Evolutionary conservation across 2,329 filamentous ascomycete species (phyloP).

Genomic region (Fusarium vanettenii): DNA sequence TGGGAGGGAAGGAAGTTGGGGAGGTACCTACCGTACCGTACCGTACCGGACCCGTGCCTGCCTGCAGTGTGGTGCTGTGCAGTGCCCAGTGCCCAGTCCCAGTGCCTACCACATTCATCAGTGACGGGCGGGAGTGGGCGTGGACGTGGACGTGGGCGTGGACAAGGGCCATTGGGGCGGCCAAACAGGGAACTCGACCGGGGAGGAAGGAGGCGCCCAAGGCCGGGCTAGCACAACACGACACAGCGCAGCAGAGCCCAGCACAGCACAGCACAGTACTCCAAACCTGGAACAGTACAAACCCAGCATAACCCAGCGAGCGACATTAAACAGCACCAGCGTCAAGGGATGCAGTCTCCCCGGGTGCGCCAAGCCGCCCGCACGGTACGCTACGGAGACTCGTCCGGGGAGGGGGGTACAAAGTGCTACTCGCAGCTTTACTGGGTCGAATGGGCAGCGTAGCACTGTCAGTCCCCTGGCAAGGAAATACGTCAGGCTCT

Average conservation of each 20-base stretch:
- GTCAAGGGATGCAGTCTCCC: slow-evolving; percentile 26
- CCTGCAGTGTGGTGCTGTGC: neutral
- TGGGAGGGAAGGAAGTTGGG: slow-evolving; percentile 24
- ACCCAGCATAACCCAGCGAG: slow-evolving; percentile 8
- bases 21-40: slow-evolving; percentile 6
- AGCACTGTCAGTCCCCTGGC: neutral
- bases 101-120: slow-evolving; percentile 19
- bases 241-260: slow-evolving; percentile 16
- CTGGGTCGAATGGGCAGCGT: neutral
- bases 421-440: slow-evolving; percentile 12
- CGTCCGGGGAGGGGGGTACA: slow-evolving; percentile 33
- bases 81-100: neutral
- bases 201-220: slow-evolving; percentile 29
- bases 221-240: slow-evolving; percentile 24
- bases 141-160: slow-evolving; percentile 14
- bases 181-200: slow-evolving; percentile 44
- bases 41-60: slow-evolving; percentile 6
- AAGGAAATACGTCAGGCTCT: neutral
- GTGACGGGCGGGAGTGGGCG: slow-evolving; percentile 41
- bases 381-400: slow-evolving; percentile 35
- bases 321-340: slow-evolving; percentile 16
- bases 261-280: slow-evolving; percentile 7
- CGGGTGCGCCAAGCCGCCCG: slow-evolving; percentile 38
- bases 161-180: slow-evolving; percentile 17
- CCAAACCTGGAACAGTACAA: slow-evolving; percentile 30